Conservation (phyloP, 345 rosid species). For the Reutealis trisperma region DNA sequence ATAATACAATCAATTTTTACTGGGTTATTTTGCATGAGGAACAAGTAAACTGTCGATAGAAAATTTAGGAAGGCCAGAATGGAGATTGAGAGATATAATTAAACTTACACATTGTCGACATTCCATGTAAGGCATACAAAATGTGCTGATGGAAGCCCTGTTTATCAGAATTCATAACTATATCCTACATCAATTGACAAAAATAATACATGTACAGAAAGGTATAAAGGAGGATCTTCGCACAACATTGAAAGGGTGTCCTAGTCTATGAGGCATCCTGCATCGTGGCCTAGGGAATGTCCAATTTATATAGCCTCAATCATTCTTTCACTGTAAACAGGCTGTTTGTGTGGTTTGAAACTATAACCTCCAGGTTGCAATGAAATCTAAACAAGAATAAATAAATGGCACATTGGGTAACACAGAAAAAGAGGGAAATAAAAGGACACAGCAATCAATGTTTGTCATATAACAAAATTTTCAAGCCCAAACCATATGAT, state of each 20-base stretch:
- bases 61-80: too few relatives aligned
- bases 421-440: not conserved
- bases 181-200: not conserved
- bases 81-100: too few relatives aligned
- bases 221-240: not conserved
- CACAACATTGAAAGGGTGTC: not conserved
- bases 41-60: too few relatives aligned
- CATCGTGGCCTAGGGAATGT: not conserved
- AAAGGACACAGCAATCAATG: not conserved
- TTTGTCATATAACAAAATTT: not conserved
- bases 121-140: not conserved
- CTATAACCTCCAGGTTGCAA: not conserved
- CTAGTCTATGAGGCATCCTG: not conserved
- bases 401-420: not conserved
- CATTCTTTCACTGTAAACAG: not conserved
- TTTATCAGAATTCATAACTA: not conserved
- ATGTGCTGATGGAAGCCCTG: not conserved
- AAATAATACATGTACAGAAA: not conserved
- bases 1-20: too few relatives aligned
- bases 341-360: not conserved
- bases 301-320: not conserved
- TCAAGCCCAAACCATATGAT: slow-evolving; percentile 6
- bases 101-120: too few relatives aligned
- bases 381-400: not conserved
- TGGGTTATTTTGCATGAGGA: too few relatives aligned